Percentiles rank a stretch among this genome's conserved stretches.
Conservation (phyloP, 352 stramenopile genomes). For the Phytophthora vignae region DNA sequence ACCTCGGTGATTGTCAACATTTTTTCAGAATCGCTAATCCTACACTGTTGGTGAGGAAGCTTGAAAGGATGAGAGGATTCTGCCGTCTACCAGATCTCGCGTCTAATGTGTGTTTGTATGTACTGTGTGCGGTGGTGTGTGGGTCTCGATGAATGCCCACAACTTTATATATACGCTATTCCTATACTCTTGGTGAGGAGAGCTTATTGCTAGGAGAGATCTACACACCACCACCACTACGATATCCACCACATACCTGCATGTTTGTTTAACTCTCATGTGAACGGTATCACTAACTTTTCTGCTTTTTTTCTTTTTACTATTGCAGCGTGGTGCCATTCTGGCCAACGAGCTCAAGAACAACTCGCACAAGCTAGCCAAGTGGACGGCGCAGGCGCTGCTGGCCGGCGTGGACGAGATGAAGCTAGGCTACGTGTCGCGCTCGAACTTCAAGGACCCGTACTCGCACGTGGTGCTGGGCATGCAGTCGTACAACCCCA, state of each 20-base stretch:
- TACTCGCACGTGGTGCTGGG: slow-evolving; percentile 96
- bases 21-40: slow-evolving; percentile 43
- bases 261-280: neutral
- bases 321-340: slow-evolving; percentile 93
- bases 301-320: neutral
- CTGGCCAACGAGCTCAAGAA: slow-evolving; percentile 99
- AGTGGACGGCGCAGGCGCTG: slow-evolving; percentile 97
- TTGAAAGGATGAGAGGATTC: slow-evolving; percentile 31
- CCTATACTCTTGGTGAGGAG: slow-evolving; percentile 48
- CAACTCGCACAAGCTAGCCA: slow-evolving; percentile 98
- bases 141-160: slow-evolving; percentile 70
- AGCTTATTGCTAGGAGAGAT: slow-evolving; percentile 41
- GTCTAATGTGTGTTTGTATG: neutral
- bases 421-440: slow-evolving; percentile 98
- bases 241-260: slow-evolving; percentile 8
- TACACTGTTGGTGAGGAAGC: slow-evolving; percentile 35
- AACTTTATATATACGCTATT: slow-evolving; percentile 71
- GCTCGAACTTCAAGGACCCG: slow-evolving; percentile 93
- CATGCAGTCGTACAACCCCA: slow-evolving; percentile 97
- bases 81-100: neutral
- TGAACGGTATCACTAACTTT: slow-evolving; percentile 18
- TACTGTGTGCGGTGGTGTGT: slow-evolving; percentile 14
- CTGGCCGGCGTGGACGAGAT: slow-evolving; percentile 97
- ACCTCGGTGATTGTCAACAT: slow-evolving; percentile 30
- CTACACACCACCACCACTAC: slow-evolving; percentile 7